These are phyloP conservation scores for Aspergillus sclerotialis DNA, from an alignment of 2,329 filamentous ascomycete genomes.

Conservation along the genomic window DNA sequence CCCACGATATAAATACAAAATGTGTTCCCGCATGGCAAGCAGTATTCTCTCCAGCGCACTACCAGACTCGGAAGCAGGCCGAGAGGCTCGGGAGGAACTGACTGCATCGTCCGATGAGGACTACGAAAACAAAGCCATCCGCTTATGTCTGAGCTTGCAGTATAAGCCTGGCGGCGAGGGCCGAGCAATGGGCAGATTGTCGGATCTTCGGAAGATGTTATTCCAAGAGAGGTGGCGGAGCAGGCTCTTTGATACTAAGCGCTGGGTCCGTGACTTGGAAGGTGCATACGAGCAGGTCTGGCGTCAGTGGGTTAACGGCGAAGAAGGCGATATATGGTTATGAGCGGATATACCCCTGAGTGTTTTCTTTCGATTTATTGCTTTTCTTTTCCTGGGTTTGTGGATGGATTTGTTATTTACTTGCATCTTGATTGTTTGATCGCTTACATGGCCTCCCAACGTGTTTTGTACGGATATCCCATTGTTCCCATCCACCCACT, in stretches of 20 bases:
- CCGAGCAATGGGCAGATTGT: slow-evolving; percentile 56
- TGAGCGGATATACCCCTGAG: slow-evolving; percentile 35
- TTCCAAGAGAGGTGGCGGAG: slow-evolving; percentile 81
- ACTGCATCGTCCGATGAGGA: slow-evolving; percentile 71
- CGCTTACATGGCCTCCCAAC: too few species aligned
- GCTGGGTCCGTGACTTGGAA: slow-evolving; percentile 89
- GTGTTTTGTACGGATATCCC: too few species aligned
- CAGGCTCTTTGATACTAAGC: slow-evolving; percentile 79
- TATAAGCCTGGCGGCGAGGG: slow-evolving; percentile 44
- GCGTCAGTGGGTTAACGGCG: slow-evolving; percentile 75
- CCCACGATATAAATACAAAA: slow-evolving; percentile 91
- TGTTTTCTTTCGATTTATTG: too few species aligned
- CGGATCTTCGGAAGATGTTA: slow-evolving; percentile 70
- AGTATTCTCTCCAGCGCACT: slow-evolving; percentile 87
- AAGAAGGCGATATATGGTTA: slow-evolving; percentile 91
- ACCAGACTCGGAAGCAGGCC: slow-evolving; percentile 63
- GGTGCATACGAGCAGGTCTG: slow-evolving; percentile 82
- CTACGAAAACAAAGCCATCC: slow-evolving; percentile 73
- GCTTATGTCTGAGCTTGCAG: slow-evolving; percentile 56
- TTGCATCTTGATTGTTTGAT: too few species aligned
- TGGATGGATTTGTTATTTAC: too few species aligned
- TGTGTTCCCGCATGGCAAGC: slow-evolving; percentile 97
- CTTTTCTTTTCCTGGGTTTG: too few species aligned
- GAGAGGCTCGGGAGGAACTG: slow-evolving; percentile 62
- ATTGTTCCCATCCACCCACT: too few species aligned